Evolutionary conservation across 1,139 yeast species (phyloP), one percentile per base, ranked within the genome.

Genomic region (Sugiyamaella xylanicola): DNA sequence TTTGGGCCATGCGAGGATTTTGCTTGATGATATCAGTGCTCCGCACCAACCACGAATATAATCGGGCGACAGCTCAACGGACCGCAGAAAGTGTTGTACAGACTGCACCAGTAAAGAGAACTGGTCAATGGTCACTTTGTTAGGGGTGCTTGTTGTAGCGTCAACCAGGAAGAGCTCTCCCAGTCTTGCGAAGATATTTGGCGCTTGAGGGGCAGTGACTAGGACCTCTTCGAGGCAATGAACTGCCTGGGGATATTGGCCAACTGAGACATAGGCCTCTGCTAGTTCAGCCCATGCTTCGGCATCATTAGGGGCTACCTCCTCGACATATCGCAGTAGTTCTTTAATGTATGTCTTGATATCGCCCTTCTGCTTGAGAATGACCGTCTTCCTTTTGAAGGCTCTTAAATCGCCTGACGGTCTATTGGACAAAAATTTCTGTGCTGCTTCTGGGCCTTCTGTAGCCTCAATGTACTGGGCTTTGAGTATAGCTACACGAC

Each of bases 41-140:
- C 96, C 95, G 55, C 84, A 73, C 97, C 97, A 91, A 20, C 89
- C 87, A 60, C 88, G 79, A 16, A 81, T 72, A 68, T 82, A 86
- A 44, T 77, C 76, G 43, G 86, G 87, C 63, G 89, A 85, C 48
- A 92, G 74, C 72, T 92, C 97, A 13, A 88, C 83, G 11, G 91
- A 73, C 59, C 95, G 78, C 55, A 86, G 73, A 63, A 82, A 87
- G 65, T 83, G 79, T 64, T 84, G 78, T 45, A 86, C 69, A 1
- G 79, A 72, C 44, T 72, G 72, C 53, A 65, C 72, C 59, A 79
- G 19, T n/a, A 41, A 35, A 2, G 47, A 15, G 13, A 42, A 20
- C n/a, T 41, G 37, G 16, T 40, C 47, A 21, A 19, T 36, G 4
- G 22, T 36, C 9, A 27, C 20, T 19, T 40, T 39, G 17, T 39